These are phyloP conservation scores for Melampsora americana DNA, from an alignment of 1,284 basidiomycete genomes.

Conservation along the genomic window DNA sequence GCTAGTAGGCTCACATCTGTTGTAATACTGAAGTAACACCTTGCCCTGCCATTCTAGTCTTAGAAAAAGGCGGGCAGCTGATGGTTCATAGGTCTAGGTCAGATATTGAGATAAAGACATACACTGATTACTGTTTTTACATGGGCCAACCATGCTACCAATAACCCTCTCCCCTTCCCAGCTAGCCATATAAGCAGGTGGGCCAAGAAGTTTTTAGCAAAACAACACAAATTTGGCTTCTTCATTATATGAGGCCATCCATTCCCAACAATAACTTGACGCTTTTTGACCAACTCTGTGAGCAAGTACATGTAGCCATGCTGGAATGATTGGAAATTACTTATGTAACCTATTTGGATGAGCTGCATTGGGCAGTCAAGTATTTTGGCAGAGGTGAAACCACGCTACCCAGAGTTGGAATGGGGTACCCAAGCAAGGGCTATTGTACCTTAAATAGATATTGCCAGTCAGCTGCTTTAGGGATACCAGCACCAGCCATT, in stretches of 20 bases:
- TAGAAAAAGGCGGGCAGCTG: background rate
- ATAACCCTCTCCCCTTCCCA: background rate
- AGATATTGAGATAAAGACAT: background rate
- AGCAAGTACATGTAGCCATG: background rate
- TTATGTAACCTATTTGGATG: background rate
- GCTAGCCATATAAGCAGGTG: background rate
- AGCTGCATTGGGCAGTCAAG: background rate
- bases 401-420: too few relatives aligned
- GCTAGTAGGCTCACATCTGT: too few relatives aligned
- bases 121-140: background rate
- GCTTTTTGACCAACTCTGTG: background rate
- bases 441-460: too few relatives aligned
- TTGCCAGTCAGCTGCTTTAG: too few relatives aligned
- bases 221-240: background rate
- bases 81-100: background rate
- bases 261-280: background rate
- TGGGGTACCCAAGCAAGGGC: too few relatives aligned
- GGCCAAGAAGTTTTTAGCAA: background rate
- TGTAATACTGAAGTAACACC: background rate
- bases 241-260: background rate
- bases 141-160: background rate
- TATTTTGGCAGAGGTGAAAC: too few relatives aligned
- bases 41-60: background rate
- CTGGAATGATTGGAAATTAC: background rate
- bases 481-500: too few relatives aligned